These are phyloP conservation scores for Talaromyces atroroseus DNA, from an alignment of 2,329 filamentous ascomycete species.

Conservation along the genomic window DNA sequence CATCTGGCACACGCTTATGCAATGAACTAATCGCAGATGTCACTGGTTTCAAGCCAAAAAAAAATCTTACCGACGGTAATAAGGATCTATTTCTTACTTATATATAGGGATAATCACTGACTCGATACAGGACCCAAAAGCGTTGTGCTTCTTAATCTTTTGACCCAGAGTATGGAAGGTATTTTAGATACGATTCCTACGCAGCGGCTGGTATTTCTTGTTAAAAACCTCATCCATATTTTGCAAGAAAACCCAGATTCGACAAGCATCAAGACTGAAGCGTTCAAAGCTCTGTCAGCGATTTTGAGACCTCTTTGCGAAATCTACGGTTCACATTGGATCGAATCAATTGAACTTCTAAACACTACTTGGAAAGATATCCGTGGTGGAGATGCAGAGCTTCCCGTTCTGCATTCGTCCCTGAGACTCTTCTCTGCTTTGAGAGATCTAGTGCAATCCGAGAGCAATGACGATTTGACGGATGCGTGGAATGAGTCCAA, in stretches of 20 bases:
- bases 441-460: conserved; percentile 52
- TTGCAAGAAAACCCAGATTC: conserved; percentile 55
- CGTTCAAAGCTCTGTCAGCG: conserved; percentile 41
- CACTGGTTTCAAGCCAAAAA: conserved; percentile 49
- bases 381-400: conserved; percentile 42
- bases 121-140: conserved; percentile 39
- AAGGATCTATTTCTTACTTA: background rate
- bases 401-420: conserved; percentile 65
- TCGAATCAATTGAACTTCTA: conserved; percentile 56
- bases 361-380: conserved; percentile 53
- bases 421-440: conserved; percentile 65
- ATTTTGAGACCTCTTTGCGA: conserved; percentile 70
- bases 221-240: conserved; percentile 72
- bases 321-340: conserved; percentile 87
- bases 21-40: conserved; percentile 58
- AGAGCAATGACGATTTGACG: conserved; percentile 78
- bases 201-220: conserved; percentile 73
- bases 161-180: conserved; percentile 46
- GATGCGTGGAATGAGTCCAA: conserved; percentile 64
- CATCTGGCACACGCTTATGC: conserved; percentile 48
- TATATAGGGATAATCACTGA: conserved; percentile 13
- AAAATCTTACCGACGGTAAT: conserved; percentile 40
- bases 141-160: conserved; percentile 50
- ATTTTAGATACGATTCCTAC: conserved; percentile 45
- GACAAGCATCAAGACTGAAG: conserved; percentile 32